phyloP scores from a whole-genome alignment of 306 rosid genomes.

The Lotus japonicus region DNA sequence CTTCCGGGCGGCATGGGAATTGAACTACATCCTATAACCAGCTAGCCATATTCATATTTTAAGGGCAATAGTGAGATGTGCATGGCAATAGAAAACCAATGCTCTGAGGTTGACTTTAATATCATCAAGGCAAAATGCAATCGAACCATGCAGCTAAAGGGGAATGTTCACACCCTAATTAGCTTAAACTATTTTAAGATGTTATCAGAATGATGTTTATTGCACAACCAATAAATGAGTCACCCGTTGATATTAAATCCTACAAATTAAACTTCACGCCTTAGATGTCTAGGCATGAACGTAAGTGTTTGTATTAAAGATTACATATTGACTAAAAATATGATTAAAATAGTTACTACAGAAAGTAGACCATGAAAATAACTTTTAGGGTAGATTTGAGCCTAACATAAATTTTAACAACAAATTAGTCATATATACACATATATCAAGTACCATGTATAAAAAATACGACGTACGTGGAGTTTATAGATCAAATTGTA shows the following conservation, averaged over 20 bases:
- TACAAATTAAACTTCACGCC: too few relatives aligned
- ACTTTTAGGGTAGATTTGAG: too few relatives aligned
- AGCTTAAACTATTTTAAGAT: too few relatives aligned
- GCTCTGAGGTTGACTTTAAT: constrained; percentile 39
- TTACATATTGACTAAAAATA: too few relatives aligned
- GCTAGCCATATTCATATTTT: constrained; percentile 17
- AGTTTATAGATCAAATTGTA: not conserved
- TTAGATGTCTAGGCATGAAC: too few relatives aligned
- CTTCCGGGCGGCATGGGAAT: constrained; percentile 26
- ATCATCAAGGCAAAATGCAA: not conserved
- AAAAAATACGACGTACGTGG: not conserved
- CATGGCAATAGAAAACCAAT: not conserved
- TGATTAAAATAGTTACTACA: too few relatives aligned
- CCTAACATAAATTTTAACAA: too few relatives aligned
- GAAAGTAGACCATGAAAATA: too few relatives aligned
- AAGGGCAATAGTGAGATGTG: not conserved
- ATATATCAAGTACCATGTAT: not conserved
- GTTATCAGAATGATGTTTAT: too few relatives aligned
- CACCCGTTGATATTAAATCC: too few relatives aligned
- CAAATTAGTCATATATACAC: not conserved
- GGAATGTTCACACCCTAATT: constrained; percentile 31
- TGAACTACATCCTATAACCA: constrained; percentile 21
- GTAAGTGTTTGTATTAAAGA: too few relatives aligned
- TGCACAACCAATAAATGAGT: too few relatives aligned
- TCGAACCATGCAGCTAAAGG: not conserved